Evolutionary conservation across 768 basidiomycete species (phyloP).

Genomic region (Collybiopsis luxurians): DNA sequence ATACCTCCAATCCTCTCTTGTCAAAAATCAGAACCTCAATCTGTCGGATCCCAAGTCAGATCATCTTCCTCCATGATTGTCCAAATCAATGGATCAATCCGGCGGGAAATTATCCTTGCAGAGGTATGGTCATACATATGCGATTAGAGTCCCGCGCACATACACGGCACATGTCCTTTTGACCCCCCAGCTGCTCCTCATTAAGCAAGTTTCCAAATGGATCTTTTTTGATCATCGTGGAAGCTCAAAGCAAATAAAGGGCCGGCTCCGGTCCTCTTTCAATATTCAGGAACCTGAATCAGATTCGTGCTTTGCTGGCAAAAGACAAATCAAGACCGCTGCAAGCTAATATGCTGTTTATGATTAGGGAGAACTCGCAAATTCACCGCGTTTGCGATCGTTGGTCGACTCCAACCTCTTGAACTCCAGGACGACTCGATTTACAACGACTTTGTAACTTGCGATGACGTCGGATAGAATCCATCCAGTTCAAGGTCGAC

Average conservation of each 20-base stretch:
- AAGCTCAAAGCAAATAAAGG: background rate
- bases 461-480: conserved; percentile 2
- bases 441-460: background rate
- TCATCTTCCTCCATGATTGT: too few species aligned
- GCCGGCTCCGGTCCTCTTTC: too few species aligned
- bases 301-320: too few species aligned
- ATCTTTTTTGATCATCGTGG: background rate
- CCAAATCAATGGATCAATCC: too few species aligned
- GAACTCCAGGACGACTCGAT: background rate
- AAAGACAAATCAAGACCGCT: too few species aligned
- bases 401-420: too few species aligned
- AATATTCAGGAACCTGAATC: too few species aligned
- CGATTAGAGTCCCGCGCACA: background rate
- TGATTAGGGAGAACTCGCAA: too few species aligned
- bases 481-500: background rate
- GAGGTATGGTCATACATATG: too few species aligned
- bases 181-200: background rate
- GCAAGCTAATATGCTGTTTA: too few species aligned
- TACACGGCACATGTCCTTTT: background rate
- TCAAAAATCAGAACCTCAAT: background rate
- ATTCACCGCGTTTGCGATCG: too few species aligned
- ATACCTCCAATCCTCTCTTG: background rate
- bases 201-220: background rate
- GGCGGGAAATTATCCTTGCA: too few species aligned
- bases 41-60: background rate